Evolutionary conservation across 192 early-diverging fungal genomes (phyloP), one percentile per base, ranked within the genome.

Genomic region (Cladochytrium replicatum): DNA sequence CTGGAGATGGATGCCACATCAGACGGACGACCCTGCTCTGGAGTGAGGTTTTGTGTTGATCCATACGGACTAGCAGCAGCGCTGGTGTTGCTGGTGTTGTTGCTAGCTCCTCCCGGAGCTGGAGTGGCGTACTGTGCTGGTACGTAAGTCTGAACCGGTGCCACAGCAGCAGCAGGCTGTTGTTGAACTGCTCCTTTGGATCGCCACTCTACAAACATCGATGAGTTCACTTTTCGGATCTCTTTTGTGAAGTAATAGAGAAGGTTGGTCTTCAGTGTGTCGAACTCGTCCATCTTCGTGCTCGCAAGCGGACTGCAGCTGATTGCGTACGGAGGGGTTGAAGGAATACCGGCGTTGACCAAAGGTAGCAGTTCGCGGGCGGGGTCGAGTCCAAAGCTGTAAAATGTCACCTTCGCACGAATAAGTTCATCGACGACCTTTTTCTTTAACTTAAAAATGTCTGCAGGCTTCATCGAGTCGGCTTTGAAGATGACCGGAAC

Each of bases 401-500:
- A 80, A 17, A 85, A 59, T 6, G 63, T 52, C 13, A 85, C 79
- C 4, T 71, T 63, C 24, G 77, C 58, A 29, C 67, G 54, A 13
- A 50, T 41, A 5, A 84, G 42, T n/a, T 68, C 64, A 32, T 74
- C 65, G 40, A 86, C 42, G 0, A 84, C 41, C 30, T 60, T 52
- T 7, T 59, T 46, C 43, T 78, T 82, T 22, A 83, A 57, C 11
- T 63, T 44, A 39, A 67, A 73, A 23, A 81, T 57, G 31, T 82
- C 69, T 24, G 67, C 44, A 15, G 55, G 50, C 1, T 55, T 49
- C 32, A 78, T 52, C 6, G 73, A 67, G 59, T 86, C 84, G 32
- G 66, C 50, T 46, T 86, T 86, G 28, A 75, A 41, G 32, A 86
- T 79, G 21, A 86, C 66, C 5, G 84, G 84, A 19, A 88, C 58